A percentile compares a stretch with the other conserved stretches of the same genome.
Evolutionary conservation across 192 early-diverging fungal genomes (phyloP).

Genomic region (Coemansia sp.): DNA sequence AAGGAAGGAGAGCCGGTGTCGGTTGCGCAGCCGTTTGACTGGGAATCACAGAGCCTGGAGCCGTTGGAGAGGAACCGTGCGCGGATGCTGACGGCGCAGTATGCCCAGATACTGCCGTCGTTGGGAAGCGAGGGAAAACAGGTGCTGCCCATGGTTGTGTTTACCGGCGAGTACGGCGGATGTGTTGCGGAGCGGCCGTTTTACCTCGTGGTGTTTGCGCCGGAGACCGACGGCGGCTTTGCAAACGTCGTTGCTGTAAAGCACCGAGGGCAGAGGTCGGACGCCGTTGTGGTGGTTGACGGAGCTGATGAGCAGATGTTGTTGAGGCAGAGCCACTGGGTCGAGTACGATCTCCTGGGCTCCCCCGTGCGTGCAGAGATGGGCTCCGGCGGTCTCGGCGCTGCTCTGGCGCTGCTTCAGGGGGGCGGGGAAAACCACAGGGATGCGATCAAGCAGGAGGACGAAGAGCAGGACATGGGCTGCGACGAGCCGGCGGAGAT

Average conservation of each 20-base stretch:
- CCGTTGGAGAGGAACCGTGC: slow-evolving; percentile 39
- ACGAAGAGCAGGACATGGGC: background rate
- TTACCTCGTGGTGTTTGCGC: slow-evolving; percentile 30
- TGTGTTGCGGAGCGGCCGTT: slow-evolving; percentile 15
- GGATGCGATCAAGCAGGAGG: background rate
- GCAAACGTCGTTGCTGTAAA: slow-evolving; percentile 37
- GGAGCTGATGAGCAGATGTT: background rate
- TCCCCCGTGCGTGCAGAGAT: slow-evolving; percentile 17
- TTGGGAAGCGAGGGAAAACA: slow-evolving; percentile 1
- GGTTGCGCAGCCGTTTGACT: slow-evolving; percentile 18
- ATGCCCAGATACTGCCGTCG: slow-evolving; percentile 48
- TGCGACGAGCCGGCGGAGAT: background rate
- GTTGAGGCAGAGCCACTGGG: slow-evolving; percentile 28
- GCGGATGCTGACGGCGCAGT: slow-evolving; percentile 40
- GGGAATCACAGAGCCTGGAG: slow-evolving; percentile 22
- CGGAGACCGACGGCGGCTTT: slow-evolving; percentile 20
- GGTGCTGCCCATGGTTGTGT: slow-evolving; percentile 40
- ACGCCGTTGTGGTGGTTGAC: slow-evolving; percentile 7
- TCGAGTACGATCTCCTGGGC: slow-evolving; percentile 45
- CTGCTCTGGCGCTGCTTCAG: background rate
- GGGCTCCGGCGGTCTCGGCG: background rate
- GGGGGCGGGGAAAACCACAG: background rate
- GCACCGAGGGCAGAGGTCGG: background rate
- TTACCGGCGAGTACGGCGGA: slow-evolving; percentile 17
- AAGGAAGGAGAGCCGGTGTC: background rate